phyloP scores from a whole-genome alignment of 108 stramenopile species.

The Nitzschia putrida region DNA sequence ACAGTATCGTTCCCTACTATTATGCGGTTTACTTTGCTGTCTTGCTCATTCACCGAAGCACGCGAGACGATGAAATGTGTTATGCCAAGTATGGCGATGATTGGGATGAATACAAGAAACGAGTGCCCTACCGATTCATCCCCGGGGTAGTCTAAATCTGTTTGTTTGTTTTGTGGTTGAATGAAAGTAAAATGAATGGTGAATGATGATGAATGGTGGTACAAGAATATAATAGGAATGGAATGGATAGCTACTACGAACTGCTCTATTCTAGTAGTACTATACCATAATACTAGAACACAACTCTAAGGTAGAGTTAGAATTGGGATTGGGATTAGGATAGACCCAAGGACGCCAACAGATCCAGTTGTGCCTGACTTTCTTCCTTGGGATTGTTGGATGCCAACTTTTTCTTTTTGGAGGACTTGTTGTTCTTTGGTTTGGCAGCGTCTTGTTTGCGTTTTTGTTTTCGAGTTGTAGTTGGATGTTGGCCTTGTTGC shows the following conservation, averaged over 20 bases:
- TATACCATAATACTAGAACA: too few species aligned
- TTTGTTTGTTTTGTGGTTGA: too few species aligned
- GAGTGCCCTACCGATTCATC: conserved; percentile 94
- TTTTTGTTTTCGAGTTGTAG: conserved; percentile 22
- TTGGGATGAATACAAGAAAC: conserved; percentile 91
- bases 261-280: too few species aligned
- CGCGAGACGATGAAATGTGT: conserved; percentile 95
- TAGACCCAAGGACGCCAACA: conserved; percentile 32
- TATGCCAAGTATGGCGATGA: conserved; percentile 93
- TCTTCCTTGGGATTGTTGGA: conserved; percentile 19
- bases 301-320: too few species aligned
- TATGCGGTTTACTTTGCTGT: conserved; percentile 95
- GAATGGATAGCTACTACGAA: too few species aligned
- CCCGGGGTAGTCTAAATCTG: conserved; percentile 85
- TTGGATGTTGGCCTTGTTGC: too few species aligned
- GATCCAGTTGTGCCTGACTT: conserved; percentile 20
- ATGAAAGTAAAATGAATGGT: not conserved
- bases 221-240: too few species aligned
- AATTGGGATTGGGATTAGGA: too few species aligned
- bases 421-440: not conserved
- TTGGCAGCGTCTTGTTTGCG: too few species aligned
- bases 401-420: not conserved
- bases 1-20: conserved; percentile 91
- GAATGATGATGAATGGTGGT: too few species aligned
- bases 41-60: conserved; percentile 93